Evolutionary conservation across 2,329 filamentous ascomycete genomes (phyloP), one percentile per base, ranked within the genome.

Genomic region (Beauveria sp.): DNA sequence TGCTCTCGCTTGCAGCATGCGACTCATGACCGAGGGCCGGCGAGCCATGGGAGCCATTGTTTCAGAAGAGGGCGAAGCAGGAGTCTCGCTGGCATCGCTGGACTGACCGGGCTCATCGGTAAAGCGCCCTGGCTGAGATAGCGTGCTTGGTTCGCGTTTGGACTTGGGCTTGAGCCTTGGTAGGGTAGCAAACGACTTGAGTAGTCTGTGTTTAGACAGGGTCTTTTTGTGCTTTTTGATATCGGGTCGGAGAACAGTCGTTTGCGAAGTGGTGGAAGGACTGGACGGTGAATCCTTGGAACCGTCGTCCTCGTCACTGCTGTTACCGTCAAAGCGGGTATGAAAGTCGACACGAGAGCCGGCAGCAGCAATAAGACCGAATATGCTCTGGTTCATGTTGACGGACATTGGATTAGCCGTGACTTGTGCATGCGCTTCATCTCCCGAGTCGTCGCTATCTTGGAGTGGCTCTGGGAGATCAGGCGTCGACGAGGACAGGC

Each of bases 331-430:
- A 72, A 94, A 93, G 43, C 89, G 84, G 62, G 89, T 83, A 72
- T 90, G 87, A 70, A 96, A 92, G 74, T 96, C 89, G 56, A 89
- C 87, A 62, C 85, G 86, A 34, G 91, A 92, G 7, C 92, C 91
- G 43, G 91, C 91, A 18, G 91, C 91, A 7, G 92, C 90, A 66
- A 97, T 92, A 75, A 97, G 84, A 59, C 91, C 92, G 72, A 97
- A 96, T 60, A 97, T 87, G 65, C 91, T 96, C 79, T 96, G 92
- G 73, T 96, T 94, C 86, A 96, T 91, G 69, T 92, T 91, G 75
- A 84, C 78, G 62, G 82, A 80, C 71, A 82, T 78, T 64, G 79
- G 76, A 9, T 68, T 71, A 2, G 78, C 20, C 28, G 54, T 73
- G 5, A 74, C 73, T 24, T 65, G 58, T 51, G 77, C 66, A 48